phyloP scores from a whole-genome alignment of 1,284 basidiomycete species.

The Ganoderma lucidum region DNA sequence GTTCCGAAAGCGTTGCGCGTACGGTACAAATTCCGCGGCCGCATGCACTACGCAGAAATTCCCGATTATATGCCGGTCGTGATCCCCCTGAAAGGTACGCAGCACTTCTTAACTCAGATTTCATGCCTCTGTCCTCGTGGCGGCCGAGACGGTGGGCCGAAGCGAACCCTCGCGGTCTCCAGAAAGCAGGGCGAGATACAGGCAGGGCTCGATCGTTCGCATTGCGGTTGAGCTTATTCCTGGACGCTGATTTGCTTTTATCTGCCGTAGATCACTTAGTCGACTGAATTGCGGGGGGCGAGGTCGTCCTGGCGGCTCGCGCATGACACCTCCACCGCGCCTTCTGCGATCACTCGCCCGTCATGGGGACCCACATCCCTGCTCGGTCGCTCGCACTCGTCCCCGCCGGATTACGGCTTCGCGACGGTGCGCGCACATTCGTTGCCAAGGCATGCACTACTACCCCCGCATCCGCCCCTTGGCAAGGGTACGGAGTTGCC shows the following conservation, averaged over 20 bases:
- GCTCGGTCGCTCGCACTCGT: background rate
- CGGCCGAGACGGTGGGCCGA: conserved; percentile 18
- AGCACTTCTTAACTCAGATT: conserved; percentile 20
- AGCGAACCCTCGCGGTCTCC: conserved; percentile 3
- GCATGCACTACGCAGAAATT: conserved; percentile 79
- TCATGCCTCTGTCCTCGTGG: conserved; percentile 10
- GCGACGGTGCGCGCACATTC: conserved; percentile 8
- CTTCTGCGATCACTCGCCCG: conserved; percentile 30
- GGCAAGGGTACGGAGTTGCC: conserved; percentile 4
- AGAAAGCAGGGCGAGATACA: background rate
- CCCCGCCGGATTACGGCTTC: conserved; percentile 23
- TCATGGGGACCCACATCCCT: conserved; percentile 32
- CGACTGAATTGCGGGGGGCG: conserved; percentile 27
- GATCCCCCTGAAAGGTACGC: conserved; percentile 78
- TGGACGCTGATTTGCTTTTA: conserved; percentile 32
- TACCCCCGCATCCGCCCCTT: conserved; percentile 13
- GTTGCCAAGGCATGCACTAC: conserved; percentile 19
- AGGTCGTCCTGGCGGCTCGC: conserved; percentile 25
- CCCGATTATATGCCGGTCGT: conserved; percentile 76
- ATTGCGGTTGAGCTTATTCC: conserved; percentile 25
- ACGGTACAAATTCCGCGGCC: conserved; percentile 80
- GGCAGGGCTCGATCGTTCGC: conserved; percentile 14
- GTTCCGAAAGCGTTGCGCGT: conserved; percentile 73
- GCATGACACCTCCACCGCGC: conserved; percentile 23
- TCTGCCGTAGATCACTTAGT: conserved; percentile 33